Percentiles rank a stretch among this genome's conserved stretches.
phyloP scores from a whole-genome alignment of 176 grass and related monocot genomes.

The Rhynchospora breviuscula region DNA sequence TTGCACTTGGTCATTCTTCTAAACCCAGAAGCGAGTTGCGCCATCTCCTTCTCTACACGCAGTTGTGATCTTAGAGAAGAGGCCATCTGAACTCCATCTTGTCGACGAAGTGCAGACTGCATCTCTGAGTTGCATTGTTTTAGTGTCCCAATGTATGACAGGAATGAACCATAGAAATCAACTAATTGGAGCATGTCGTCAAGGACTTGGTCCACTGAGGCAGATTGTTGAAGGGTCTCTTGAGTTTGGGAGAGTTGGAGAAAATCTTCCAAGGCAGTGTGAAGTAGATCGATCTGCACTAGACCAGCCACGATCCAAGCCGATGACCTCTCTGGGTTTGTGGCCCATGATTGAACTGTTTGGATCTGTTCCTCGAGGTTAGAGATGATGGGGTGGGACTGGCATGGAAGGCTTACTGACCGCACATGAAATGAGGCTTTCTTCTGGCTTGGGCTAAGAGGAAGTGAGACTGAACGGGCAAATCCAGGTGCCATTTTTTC shows the following conservation, averaged over 20 bases:
- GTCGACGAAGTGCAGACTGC: constrained; percentile 42
- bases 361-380: constrained; percentile 46
- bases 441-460: constrained; percentile 25
- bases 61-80: constrained; percentile 31
- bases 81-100: constrained; percentile 18
- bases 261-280: constrained; percentile 40
- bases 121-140: constrained; percentile 26
- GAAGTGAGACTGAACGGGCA: constrained; percentile 53
- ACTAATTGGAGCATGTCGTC: constrained; percentile 48
- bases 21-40: constrained; percentile 24
- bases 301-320: constrained; percentile 30
- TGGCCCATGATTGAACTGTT: constrained; percentile 32
- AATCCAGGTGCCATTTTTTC: constrained; percentile 46
- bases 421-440: constrained; percentile 30
- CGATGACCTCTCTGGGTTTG: constrained; percentile 16
- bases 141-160: constrained; percentile 28
- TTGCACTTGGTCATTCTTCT: constrained; percentile 5
- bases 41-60: constrained; percentile 37
- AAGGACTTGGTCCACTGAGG: constrained; percentile 34
- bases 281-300: constrained; percentile 26
- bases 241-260: constrained; percentile 35
- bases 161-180: constrained; percentile 50
- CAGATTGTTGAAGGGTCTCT: background rate
- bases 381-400: constrained; percentile 34
- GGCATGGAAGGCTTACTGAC: constrained; percentile 54